Base-by-base conservation (phyloP, 108 stramenopile species). In the Discostella stelligeroides region DNA sequence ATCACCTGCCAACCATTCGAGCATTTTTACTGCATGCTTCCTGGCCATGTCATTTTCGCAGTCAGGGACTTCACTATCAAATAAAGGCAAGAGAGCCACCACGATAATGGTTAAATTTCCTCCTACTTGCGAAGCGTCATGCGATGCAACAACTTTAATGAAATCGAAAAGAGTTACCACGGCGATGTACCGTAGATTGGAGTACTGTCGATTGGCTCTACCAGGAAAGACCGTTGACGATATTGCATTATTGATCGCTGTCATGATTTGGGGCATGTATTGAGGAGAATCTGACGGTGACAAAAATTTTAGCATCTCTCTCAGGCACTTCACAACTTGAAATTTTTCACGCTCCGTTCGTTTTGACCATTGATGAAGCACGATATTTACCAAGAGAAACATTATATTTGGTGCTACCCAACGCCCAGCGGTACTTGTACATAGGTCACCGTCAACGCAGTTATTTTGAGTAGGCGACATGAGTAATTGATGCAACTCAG, bases 391-490 rank as follows among this genome's bases (percentile, higher is more conserved):
- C 24, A 94, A 42, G 0, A 94, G 82, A 63, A 81, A 89, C 90
- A 94, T 86, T 49, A 94, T 91, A 67, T 89, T 78, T 48, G 75
- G 63, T 4, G 86, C 76, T 9, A 94, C 81, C 92, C 90, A 91
- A n/a, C 70, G 43, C 10, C 75, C 66, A 39, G 73, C 82, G 2
- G 49, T 67, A 5, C 41, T 49, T 49, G 75, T 56, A 21, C 66
- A 63, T 10, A 68, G 18, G 28, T n/a, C 64, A 29, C 61, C 60
- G 23, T 59, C 69, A 25, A 65, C 47, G 41, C 58, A 15, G 30
- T 42, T 56, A 20, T 64, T 30, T 50, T 68, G 42, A 25, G 79
- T 63, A 27, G 58, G 59, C 10, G 70, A 66, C 55, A 53, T 62
- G 38, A 60, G 40, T 47, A 50, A 23, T 27, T 63, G 60, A 8